Evolutionary conservation across 2,329 filamentous ascomycete species (phyloP).

Genomic region (Neofusicoccum sp.): DNA sequence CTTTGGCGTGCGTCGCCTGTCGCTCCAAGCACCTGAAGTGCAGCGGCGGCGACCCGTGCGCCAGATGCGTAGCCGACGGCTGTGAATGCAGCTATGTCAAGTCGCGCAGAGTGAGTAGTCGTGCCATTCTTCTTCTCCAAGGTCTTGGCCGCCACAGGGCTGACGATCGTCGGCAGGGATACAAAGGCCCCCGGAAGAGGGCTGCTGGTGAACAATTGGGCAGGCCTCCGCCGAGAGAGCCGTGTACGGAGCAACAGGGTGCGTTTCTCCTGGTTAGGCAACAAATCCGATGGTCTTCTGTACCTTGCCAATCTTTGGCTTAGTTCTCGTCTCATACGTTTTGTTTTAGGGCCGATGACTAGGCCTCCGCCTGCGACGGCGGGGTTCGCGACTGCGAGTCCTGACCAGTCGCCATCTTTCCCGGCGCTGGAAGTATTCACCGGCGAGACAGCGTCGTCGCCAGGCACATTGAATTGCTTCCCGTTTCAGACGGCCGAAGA

Average conservation of each 20-base stretch:
- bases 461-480: background rate
- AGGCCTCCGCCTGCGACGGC: background rate
- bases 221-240: background rate
- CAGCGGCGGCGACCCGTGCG: slow-evolving; percentile 50
- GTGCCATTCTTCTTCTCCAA: background rate
- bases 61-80: slow-evolving; percentile 46
- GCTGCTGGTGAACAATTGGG: slow-evolving; percentile 4
- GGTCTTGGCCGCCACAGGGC: slow-evolving; percentile 18
- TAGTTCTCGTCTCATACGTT: background rate
- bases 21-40: slow-evolving; percentile 54
- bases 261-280: background rate
- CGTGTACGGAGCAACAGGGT: background rate
- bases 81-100: slow-evolving; percentile 49
- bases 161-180: slow-evolving; percentile 10
- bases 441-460: background rate
- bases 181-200: slow-evolving; percentile 16
- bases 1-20: slow-evolving; percentile 52
- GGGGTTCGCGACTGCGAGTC: background rate
- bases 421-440: background rate
- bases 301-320: background rate
- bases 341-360: too few relatives aligned
- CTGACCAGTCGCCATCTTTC: slow-evolving; percentile 1
- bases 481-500: background rate
- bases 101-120: slow-evolving; percentile 43
- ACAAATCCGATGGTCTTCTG: background rate